Evolutionary conservation across 441 rosid species (phyloP).

Genomic region (Croton laevigatus): DNA sequence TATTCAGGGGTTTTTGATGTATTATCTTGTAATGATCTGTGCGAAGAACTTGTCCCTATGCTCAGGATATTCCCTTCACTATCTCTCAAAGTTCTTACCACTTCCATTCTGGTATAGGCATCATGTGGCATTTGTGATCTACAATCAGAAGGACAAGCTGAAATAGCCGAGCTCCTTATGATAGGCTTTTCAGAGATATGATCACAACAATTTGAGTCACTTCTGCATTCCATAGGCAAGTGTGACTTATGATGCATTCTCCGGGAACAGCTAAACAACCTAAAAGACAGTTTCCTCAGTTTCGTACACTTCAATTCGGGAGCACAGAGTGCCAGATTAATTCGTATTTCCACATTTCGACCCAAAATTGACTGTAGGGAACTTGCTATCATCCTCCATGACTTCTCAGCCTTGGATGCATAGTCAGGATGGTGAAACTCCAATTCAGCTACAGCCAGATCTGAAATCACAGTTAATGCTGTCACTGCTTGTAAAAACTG

Average conservation of each 20-base stretch:
- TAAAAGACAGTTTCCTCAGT: slow-evolving; percentile 54
- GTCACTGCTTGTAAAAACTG: slow-evolving; percentile 13
- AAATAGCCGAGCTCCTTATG: slow-evolving; percentile 27
- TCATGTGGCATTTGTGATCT: slow-evolving; percentile 33
- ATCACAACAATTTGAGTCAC: slow-evolving; percentile 43
- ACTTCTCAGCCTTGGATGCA: slow-evolving; percentile 81
- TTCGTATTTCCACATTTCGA: slow-evolving; percentile 79
- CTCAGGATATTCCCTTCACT: slow-evolving; percentile 72
- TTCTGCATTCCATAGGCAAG: slow-evolving; percentile 33
- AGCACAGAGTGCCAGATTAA: slow-evolving; percentile 53
- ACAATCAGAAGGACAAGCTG: slow-evolving; percentile 34
- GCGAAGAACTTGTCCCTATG: slow-evolving; percentile 41
- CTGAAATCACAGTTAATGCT: slow-evolving; percentile 32
- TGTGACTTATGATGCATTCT: slow-evolving; percentile 51
- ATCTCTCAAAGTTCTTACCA: slow-evolving; percentile 55
- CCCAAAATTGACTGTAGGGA: slow-evolving; percentile 74
- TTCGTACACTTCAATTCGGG: slow-evolving; percentile 45
- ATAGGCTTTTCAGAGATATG: slow-evolving; percentile 45
- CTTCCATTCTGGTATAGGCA: slow-evolving; percentile 32
- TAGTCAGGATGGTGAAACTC: slow-evolving; percentile 58
- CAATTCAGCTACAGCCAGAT: slow-evolving; percentile 72
- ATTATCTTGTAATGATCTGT: slow-evolving; percentile 37
- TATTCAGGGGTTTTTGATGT: slow-evolving; percentile 21
- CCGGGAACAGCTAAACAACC: slow-evolving; percentile 74
- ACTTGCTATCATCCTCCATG: slow-evolving; percentile 91